Percentiles rank a stretch among this genome's conserved stretches.
Conservation (phyloP, 1,139 yeast genomes). For the Scheffersomyces cryptocercus region DNA sequence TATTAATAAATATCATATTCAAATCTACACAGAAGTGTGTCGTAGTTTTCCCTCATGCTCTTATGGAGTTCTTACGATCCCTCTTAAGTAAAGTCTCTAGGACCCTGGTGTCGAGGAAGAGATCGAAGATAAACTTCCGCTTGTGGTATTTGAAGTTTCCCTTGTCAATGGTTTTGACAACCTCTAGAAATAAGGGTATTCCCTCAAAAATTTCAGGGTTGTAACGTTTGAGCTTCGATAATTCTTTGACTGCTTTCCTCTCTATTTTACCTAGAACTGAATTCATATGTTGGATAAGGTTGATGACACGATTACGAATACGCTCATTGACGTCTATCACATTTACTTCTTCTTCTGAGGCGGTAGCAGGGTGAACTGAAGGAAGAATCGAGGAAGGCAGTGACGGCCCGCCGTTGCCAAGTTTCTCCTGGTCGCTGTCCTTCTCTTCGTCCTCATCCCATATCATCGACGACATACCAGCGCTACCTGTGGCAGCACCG, state of each 20-base stretch:
- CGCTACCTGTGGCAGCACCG: slow-evolving; percentile 12
- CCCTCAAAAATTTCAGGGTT: slow-evolving; percentile 59
- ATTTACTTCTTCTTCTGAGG: neutral
- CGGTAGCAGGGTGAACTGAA: neutral
- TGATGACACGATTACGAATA: slow-evolving; percentile 24
- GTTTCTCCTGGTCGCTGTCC: slow-evolving; percentile 9
- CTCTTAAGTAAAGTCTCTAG: slow-evolving; percentile 54
- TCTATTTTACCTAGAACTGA: slow-evolving; percentile 68
- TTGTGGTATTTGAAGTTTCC: slow-evolving; percentile 55
- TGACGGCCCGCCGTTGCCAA: neutral
- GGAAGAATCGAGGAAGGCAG: neutral
- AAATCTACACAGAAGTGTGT: neutral
- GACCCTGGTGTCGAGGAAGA: slow-evolving; percentile 56
- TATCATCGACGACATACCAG: slow-evolving; percentile 4
- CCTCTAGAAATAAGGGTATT: slow-evolving; percentile 58
- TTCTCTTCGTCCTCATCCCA: slow-evolving; percentile 2
- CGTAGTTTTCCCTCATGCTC: neutral
- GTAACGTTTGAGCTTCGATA: slow-evolving; percentile 55
- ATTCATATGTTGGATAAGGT: slow-evolving; percentile 57
- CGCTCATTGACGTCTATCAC: neutral
- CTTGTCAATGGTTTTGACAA: slow-evolving; percentile 62
- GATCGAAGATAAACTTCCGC: slow-evolving; percentile 66
- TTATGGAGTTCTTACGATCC: slow-evolving; percentile 29
- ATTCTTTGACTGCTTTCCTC: slow-evolving; percentile 63
- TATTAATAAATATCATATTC: neutral